These are phyloP conservation scores for Platanthera guangdongensis DNA, from an alignment of 106 monocot genomes.

Conservation along the genomic window DNA sequence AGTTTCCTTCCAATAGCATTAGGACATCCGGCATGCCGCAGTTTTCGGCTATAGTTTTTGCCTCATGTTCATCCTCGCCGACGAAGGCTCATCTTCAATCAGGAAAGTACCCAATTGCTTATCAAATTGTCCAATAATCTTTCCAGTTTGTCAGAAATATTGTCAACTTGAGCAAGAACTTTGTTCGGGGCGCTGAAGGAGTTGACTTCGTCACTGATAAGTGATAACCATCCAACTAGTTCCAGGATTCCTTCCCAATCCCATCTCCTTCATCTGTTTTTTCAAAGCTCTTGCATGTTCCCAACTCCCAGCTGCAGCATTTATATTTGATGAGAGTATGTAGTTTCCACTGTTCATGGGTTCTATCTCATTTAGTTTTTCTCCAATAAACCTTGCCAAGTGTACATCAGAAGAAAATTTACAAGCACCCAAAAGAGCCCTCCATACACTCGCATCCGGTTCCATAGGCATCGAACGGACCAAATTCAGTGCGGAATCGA, in stretches of 20 bases:
- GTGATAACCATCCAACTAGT: conserved; percentile 29
- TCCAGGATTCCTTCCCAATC: conserved; percentile 45
- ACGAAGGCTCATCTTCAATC: background rate
- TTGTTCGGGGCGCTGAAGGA: background rate
- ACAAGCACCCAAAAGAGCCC: conserved; percentile 48
- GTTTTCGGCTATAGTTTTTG: too few relatives aligned
- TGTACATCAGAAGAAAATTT: conserved; percentile 28
- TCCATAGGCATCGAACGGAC: conserved; percentile 40
- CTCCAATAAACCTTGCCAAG: conserved; percentile 26
- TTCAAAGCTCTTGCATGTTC: conserved; percentile 29
- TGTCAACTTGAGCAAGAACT: background rate
- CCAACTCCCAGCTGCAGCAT: conserved; percentile 31
- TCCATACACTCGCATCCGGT: conserved; percentile 44
- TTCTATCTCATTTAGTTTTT: conserved; percentile 33
- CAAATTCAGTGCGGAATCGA: conserved; percentile 32
- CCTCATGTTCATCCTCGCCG: background rate
- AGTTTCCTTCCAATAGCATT: too few relatives aligned
- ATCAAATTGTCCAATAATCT: conserved; percentile 7
- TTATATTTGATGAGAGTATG: conserved; percentile 43
- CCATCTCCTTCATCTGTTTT: conserved; percentile 33
- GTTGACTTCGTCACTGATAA: conserved; percentile 4
- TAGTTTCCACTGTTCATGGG: conserved; percentile 35
- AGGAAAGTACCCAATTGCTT: background rate
- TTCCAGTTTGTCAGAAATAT: background rate
- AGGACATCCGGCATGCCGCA: too few relatives aligned